Percentiles rank a stretch among this genome's conserved stretches.
These are phyloP conservation scores for Penicillium capsulatum DNA, from an alignment of 2,329 filamentous ascomycete genomes.

Conservation along the genomic window DNA sequence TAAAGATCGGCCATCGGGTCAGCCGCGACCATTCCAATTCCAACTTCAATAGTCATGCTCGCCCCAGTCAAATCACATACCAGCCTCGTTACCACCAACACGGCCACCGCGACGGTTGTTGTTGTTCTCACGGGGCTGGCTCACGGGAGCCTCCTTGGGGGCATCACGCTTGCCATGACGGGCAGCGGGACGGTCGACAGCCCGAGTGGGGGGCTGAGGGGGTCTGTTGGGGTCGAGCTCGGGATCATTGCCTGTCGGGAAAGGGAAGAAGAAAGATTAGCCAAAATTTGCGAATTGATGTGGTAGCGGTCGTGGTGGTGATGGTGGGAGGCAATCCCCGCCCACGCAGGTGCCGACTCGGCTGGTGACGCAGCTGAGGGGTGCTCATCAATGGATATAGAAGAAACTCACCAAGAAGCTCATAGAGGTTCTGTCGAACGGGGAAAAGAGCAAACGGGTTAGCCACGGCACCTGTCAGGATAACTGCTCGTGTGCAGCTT, in stretches of 20 bases:
- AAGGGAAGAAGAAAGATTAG: conserved; percentile 29
- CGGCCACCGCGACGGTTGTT: conserved; percentile 48
- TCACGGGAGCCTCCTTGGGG: conserved; percentile 63
- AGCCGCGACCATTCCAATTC: conserved; percentile 6
- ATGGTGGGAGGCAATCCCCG: no score
- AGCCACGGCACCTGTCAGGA: conserved; percentile 17
- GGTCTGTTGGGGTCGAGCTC: conserved; percentile 70
- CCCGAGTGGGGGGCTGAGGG: conserved; percentile 75
- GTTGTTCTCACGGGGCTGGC: conserved; percentile 35
- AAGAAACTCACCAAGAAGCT: conserved; percentile 78
- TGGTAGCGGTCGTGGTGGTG: conserved; percentile 5
- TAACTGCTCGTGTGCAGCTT: not conserved
- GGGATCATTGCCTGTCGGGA: conserved; percentile 60
- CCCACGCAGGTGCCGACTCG: no score
- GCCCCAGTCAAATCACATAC: conserved; percentile 54
- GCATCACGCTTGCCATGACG: conserved; percentile 84
- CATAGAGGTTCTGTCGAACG: conserved; percentile 78
- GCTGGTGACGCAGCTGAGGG: no score
- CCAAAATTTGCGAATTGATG: conserved; percentile 3
- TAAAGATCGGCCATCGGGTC: conserved; percentile 38
- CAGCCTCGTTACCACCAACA: conserved; percentile 73
- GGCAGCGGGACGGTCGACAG: conserved; percentile 75
- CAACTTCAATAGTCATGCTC: conserved; percentile 1
- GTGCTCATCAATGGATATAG: no score
- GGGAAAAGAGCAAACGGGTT: conserved; percentile 17